Base-by-base conservation (phyloP, 768 basidiomycete species). In the Boletellus ananas region DNA sequence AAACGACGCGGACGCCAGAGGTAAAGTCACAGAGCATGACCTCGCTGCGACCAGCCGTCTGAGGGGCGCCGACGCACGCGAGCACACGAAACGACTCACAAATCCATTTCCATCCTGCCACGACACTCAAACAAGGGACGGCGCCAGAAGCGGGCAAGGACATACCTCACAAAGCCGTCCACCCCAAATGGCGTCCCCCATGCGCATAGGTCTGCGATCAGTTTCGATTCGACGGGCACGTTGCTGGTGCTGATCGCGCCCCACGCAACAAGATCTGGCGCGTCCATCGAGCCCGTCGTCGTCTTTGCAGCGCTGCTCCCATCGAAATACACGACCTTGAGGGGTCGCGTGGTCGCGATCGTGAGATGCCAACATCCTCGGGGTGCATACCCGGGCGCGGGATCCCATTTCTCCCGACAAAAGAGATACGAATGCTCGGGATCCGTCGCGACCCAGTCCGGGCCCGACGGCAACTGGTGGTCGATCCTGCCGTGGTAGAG, bases 11-110 rank as follows among this genome's bases (percentile, higher is more conserved):
- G 8, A 79, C 61, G 4, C 74, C 75, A 1, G 60, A 55, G 1
- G 62, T 68, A 51, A 79, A 77, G 53, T 78, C 67, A 54, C 77
- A 79, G 6, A 77, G 61, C 72, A 78, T 75, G 13, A 77, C 62
- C 61, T 79, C 78, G 50, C 76, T 78, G 40, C 2, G 47, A 13
- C 10, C 20, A 31, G 23, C 23, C 23, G 23, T 23, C 23, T 23
- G 23, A 3, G 23, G 23, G 4, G 7, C n/a, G 4, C 23, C 23
- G 23, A 25, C 7, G 23, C 23, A 25, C 23, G 23, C 2, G 23
- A 4, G 23, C 4, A 25, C 2, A 25, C 23, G 3, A 25, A n/a
- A 25, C 4, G 23, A 17, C 74, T 55, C 54, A 77, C 75, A 79
- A 77, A 52, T 74, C 68, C 67, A 72, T 70, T 68, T 75, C 73